These are phyloP conservation scores for Pachysandra terminalis DNA, from an alignment of 164 flowering plant genomes.

Conservation along the genomic window DNA sequence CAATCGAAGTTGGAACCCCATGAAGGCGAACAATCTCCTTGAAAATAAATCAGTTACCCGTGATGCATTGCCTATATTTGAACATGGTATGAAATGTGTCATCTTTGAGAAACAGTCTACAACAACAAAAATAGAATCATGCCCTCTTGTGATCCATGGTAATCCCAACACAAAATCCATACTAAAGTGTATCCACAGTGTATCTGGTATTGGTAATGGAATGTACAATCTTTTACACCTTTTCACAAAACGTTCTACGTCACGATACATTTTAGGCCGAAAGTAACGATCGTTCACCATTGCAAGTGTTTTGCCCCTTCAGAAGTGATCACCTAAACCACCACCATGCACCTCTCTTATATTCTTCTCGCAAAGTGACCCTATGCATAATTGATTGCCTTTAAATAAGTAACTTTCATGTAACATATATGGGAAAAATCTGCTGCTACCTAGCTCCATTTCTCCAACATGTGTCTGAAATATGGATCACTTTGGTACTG, in stretches of 20 bases:
- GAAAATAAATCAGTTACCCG: not conserved
- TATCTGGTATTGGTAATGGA: not conserved
- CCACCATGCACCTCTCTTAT: conserved; percentile 8
- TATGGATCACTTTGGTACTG: not conserved
- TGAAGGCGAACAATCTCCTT: not conserved
- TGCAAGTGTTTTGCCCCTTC: not conserved
- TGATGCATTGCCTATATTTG: not conserved
- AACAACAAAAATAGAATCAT: not conserved
- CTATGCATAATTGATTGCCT: conserved; percentile 2
- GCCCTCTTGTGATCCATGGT: not conserved
- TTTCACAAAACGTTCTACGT: not conserved
- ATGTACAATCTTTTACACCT: not conserved
- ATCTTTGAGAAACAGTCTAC: not conserved
- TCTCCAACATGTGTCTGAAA: not conserved
- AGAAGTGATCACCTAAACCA: not conserved
- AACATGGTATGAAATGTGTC: not conserved
- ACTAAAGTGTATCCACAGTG: not conserved
- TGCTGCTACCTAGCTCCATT: not conserved
- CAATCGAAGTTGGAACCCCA: too few species aligned
- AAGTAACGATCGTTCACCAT: not conserved
- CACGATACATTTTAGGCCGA: not conserved
- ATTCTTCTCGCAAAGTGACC: conserved; percentile 3
- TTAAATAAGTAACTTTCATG: conserved; percentile 2
- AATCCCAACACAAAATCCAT: conserved; percentile 3
- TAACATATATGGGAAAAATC: not conserved